Conservation (phyloP, 1,284 basidiomycete species). For the Nidula niveotomentosa region DNA sequence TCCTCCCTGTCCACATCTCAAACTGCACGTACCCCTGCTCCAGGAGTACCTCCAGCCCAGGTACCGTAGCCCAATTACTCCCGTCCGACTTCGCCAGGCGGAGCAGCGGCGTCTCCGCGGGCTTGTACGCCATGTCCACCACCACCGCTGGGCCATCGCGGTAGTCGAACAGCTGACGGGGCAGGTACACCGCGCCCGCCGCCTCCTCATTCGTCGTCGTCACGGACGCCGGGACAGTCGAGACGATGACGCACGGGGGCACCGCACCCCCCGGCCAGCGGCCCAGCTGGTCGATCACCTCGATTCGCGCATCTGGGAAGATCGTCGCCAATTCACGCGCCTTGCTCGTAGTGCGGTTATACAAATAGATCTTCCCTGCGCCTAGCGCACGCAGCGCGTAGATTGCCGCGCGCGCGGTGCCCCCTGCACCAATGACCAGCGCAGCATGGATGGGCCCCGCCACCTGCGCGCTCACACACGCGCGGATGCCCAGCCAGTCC, state of each 20-base stretch:
- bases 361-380: slow-evolving; percentile 74
- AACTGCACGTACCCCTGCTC: slow-evolving; percentile 90
- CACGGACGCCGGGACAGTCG: slow-evolving; percentile 82
- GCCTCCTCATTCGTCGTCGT: slow-evolving; percentile 41
- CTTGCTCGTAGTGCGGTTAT: slow-evolving; percentile 79
- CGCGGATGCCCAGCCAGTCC: slow-evolving; percentile 86
- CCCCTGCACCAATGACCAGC: slow-evolving; percentile 90
- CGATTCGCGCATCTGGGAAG: slow-evolving; percentile 66
- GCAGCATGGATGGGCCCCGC: slow-evolving; percentile 44
- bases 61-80: slow-evolving; percentile 72
- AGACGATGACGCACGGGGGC: slow-evolving; percentile 75
- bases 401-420: slow-evolving; percentile 90
- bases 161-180: slow-evolving; percentile 51
- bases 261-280: slow-evolving; percentile 44
- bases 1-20: slow-evolving; percentile 75
- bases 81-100: slow-evolving; percentile 46
- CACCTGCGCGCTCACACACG: slow-evolving; percentile 46
- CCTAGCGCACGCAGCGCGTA: slow-evolving; percentile 81
- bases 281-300: slow-evolving; percentile 57
- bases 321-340: slow-evolving; percentile 67
- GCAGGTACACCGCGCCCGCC: slow-evolving; percentile 52
- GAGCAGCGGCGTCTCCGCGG: slow-evolving; percentile 72
- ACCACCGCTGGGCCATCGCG: slow-evolving; percentile 58
- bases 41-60: slow-evolving; percentile 82
- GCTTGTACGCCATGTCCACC: slow-evolving; percentile 93